Base-by-base conservation (phyloP, 176 grass and related monocot genomes). In the Cenchrus purpureus region DNA sequence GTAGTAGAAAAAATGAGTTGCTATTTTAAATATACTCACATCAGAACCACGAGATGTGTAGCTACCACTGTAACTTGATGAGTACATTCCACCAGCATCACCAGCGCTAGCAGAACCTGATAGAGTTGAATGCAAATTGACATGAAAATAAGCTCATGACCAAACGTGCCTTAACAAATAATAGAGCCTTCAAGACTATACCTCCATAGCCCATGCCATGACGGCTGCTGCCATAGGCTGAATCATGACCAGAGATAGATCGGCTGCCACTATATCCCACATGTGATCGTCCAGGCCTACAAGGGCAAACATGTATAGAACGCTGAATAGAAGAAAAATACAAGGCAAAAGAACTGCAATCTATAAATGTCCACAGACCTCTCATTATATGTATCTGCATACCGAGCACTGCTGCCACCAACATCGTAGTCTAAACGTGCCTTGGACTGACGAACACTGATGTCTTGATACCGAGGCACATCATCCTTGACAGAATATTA, bases 1-100 rank as follows among this genome's bases (percentile, higher is more conserved):
- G 12, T 2, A 4, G 32, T 65, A 58, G 54, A 71, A 57, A 58
- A 29, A 57, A 28, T 8, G 66, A 48, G 10, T 31, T 48, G 19
- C 74, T n/a, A 59, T 83, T 90, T 79, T 8, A 86, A 44, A 32
- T 75, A 74, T 58, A 85, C 93, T 92, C 82, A 98, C 97, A 74
- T 98, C 87, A 82, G 91, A 95, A 88, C 97, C 90, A 84, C 90
- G 93, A 87, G 89, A 80, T 77, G 85, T 19, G 67, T 95, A 92
- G 78, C 85, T 84, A 65, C 62, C 53, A 83, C 65, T 86, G 45
- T 79, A 95, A 85, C 78, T 88, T 62, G 92, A 91, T 52, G 86
- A 82, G 88, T 95, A 95, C 83, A 89, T 72, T 53, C 88, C 92
- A 86, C 85, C 87, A 83, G 81, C 59, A 79, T 91, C 91, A 88